Evolutionary conservation across 2,329 filamentous ascomycete species (phyloP), one percentile per base, ranked within the genome.

Genomic region (Claviceps cyperi): DNA sequence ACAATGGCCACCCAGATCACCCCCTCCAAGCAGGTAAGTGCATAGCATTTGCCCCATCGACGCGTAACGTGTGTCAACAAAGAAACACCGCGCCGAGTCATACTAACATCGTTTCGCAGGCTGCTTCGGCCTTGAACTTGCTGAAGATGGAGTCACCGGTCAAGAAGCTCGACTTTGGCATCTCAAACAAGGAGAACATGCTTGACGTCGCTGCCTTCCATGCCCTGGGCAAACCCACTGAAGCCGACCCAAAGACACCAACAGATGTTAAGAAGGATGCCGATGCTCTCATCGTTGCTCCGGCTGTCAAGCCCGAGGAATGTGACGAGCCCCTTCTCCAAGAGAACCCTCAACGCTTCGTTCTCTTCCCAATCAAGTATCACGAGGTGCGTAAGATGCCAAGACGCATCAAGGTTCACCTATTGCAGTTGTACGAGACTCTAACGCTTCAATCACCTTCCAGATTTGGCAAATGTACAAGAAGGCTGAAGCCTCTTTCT

Each of bases 391-490:
- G 87, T 78, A 58, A 71, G 71, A 69, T 69, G 68, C 67, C 57
- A 64, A 69, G 59, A 83, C 84, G 84, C 82, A 83, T 87, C 76
- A 76, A 84, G 76, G 83, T 76, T 61, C 49, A 41, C 53, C 56
- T 22, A 11, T 37, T 36, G 28, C 8, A 5, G 39, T 21, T 41
- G 15, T 11, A 19, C 37, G 3, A 47, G 7, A 17, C 21, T 32
- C 46, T 47, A 45, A 50, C 39, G 43, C 17, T n/a, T 5, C 21
- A 15, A 5, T 28, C 55, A 48, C 54, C 53, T 47, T 49, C 54
- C 57, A 96, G 90, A 94, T 96, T 70, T 98, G 92, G 92, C 91
- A 97, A 71, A 97, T 97, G 91, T 98, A 98, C 81, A 98, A 98
- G 82, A 97, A 97, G 76, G 90, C 90, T 58, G 91, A 98, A 70